Conservation (phyloP, 495 filamentous ascomycete species). For the Tuber umbilicatum region DNA sequence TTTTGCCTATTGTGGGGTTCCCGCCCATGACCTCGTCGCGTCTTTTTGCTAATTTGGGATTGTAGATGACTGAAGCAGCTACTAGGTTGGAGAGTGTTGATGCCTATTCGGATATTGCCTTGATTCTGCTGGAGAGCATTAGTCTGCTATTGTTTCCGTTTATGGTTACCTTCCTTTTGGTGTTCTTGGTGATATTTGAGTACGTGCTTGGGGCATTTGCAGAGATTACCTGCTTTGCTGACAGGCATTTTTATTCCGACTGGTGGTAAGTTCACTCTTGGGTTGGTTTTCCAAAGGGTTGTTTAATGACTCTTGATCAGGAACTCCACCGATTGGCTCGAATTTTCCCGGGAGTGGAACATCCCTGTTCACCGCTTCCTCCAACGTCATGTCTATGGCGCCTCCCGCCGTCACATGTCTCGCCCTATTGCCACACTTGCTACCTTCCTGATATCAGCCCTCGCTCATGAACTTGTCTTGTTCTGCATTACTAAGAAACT, state of each 20-base stretch:
- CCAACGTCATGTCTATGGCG: constrained; percentile 85
- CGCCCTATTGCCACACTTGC: constrained; percentile 75
- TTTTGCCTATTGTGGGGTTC: constrained; percentile 66
- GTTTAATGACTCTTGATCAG: constrained; percentile 6
- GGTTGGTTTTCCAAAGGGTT: neutral
- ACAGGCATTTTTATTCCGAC: constrained; percentile 92
- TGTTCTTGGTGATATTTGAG: constrained; percentile 96
- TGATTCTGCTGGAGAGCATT: constrained; percentile 87
- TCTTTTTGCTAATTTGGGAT: constrained; percentile 5
- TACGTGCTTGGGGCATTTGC: constrained; percentile 92
- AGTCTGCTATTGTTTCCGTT: constrained; percentile 92
- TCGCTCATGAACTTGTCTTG: constrained; percentile 94
- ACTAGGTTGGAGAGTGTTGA: constrained; percentile 55
- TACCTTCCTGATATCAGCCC: constrained; percentile 81
- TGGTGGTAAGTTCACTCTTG: constrained; percentile 59
- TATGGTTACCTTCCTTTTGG: constrained; percentile 89
- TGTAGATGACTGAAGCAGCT: constrained; percentile 57
- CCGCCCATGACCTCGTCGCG: neutral
- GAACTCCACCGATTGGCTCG: constrained; percentile 78
- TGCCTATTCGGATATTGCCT: constrained; percentile 57
- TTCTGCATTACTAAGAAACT: constrained; percentile 97
- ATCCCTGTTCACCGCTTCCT: constrained; percentile 98
- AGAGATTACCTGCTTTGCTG: constrained; percentile 88
- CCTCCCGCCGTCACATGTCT: constrained; percentile 65
- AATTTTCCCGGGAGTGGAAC: constrained; percentile 97